Evolutionary conservation across 257 asterid genomes (phyloP).

Genomic region (Solanum etuberosum): DNA sequence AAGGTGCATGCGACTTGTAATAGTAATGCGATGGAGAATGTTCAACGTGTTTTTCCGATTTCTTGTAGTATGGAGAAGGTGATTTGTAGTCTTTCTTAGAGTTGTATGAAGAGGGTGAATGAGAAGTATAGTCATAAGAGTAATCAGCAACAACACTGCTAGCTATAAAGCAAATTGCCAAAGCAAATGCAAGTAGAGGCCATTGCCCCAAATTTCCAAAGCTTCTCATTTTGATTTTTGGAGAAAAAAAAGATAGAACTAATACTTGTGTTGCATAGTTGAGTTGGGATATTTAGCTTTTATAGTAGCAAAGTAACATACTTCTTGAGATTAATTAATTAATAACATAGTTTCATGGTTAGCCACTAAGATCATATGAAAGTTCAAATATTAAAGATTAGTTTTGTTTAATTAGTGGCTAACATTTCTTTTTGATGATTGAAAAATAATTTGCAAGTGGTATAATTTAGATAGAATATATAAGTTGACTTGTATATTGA

Average conservation of each 20-base stretch:
- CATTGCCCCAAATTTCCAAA: not conserved
- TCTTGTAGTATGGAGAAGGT: not conserved
- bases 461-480: not conserved
- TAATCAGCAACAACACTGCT: not conserved
- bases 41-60: not conserved
- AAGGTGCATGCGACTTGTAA: not conserved
- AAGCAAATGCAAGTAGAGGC: not conserved
- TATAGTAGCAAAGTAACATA: not conserved
- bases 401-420: not conserved
- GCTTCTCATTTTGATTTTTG: not conserved
- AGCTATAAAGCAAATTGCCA: not conserved
- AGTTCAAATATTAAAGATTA: not conserved
- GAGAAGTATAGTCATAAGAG: not conserved
- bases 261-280: not conserved
- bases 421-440: not conserved
- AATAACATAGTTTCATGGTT: too few species aligned
- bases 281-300: not conserved
- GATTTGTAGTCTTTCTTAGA: not conserved
- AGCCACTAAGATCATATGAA: not conserved
- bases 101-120: not conserved
- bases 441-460: not conserved
- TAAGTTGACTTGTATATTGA: not conserved
- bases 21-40: not conserved
- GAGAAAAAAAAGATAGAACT: not conserved
- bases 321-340: not conserved